phyloP scores from a whole-genome alignment of 768 basidiomycete genomes.

The Phlegmacium glaucopus region DNA sequence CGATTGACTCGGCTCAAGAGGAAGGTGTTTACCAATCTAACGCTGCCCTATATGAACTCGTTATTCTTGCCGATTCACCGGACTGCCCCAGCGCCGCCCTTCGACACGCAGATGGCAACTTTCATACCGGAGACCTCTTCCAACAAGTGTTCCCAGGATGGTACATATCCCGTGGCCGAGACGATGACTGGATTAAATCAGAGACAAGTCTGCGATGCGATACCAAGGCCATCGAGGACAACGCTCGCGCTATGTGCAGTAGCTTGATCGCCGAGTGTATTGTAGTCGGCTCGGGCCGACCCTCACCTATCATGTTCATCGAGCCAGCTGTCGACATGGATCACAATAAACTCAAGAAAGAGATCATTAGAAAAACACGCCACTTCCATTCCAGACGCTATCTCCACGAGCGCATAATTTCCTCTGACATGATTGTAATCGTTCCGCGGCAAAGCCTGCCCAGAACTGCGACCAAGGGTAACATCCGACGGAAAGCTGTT shows the following conservation, averaged over 20 bases:
- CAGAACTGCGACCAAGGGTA: conserved; percentile 78
- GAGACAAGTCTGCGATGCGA: conserved; percentile 77
- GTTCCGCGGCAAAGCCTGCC: conserved; percentile 67
- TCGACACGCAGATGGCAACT: conserved; percentile 61
- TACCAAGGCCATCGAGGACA: conserved; percentile 80
- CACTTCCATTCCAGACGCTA: conserved; percentile 75
- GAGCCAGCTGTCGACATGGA: conserved; percentile 57
- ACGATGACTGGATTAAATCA: conserved; percentile 86
- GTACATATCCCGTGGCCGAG: conserved; percentile 67
- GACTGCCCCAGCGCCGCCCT: conserved; percentile 67
- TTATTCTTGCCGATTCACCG: conserved; percentile 61
- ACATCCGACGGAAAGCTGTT: conserved; percentile 73
- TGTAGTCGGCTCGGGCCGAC: conserved; percentile 73
- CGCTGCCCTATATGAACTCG: conserved; percentile 58
- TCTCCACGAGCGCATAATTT: conserved; percentile 73
- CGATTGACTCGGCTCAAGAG: conserved; percentile 40
- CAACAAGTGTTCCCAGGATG: conserved; percentile 53
- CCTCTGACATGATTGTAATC: conserved; percentile 60
- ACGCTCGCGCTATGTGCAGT: conserved; percentile 61
- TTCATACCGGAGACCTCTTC: conserved; percentile 84
- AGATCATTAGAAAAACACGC: conserved; percentile 69
- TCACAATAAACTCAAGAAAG: conserved; percentile 58
- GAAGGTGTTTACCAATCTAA: conserved; percentile 52
- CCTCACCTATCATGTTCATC: conserved; percentile 73
- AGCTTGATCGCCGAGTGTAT: conserved; percentile 69